A percentile compares a stretch with the other conserved stretches of the same genome.
Conservation (phyloP, 2,329 filamentous ascomycete genomes). For the Chaetothyriales sp. region DNA sequence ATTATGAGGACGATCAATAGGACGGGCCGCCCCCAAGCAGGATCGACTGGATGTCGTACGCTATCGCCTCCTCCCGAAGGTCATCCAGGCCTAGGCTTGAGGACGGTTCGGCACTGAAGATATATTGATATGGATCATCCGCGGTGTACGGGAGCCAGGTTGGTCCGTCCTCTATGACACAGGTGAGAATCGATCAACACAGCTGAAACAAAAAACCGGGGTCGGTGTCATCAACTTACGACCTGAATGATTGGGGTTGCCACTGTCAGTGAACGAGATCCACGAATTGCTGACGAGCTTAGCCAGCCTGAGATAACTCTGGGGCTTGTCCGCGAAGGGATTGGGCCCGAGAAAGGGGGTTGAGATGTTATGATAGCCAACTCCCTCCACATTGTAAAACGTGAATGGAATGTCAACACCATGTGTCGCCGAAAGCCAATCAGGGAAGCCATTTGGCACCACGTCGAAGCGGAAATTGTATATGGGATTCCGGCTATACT, state of each 20-base stretch:
- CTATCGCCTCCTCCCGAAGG: too few relatives aligned
- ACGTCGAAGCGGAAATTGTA: conserved; percentile 52
- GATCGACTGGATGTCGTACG: too few relatives aligned
- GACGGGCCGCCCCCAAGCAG: too few relatives aligned
- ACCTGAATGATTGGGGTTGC: conserved; percentile 28
- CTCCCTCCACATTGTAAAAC: conserved; percentile 32
- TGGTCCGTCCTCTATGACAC: too few relatives aligned
- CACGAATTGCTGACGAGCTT: conserved; percentile 38
- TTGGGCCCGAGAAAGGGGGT: neutral
- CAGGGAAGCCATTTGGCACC: conserved; percentile 30
- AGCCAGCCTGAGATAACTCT: conserved; percentile 30
- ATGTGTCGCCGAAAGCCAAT: conserved; percentile 33
- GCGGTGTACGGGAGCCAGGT: too few relatives aligned
- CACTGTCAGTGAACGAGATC: conserved; percentile 34
- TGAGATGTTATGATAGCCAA: conserved; percentile 4
- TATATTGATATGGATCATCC: too few relatives aligned
- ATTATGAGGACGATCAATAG: too few relatives aligned
- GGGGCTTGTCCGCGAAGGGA: conserved; percentile 26
- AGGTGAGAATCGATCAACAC: too few relatives aligned
- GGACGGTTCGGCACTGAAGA: too few relatives aligned
- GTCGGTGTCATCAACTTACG: too few relatives aligned
- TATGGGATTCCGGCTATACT: conserved; percentile 30
- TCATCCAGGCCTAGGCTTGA: too few relatives aligned
- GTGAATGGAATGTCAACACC: conserved; percentile 43
- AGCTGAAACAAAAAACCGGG: too few relatives aligned